Conservation (phyloP, 495 filamentous ascomycete genomes). For the Podospora pseudoanserina region DNA sequence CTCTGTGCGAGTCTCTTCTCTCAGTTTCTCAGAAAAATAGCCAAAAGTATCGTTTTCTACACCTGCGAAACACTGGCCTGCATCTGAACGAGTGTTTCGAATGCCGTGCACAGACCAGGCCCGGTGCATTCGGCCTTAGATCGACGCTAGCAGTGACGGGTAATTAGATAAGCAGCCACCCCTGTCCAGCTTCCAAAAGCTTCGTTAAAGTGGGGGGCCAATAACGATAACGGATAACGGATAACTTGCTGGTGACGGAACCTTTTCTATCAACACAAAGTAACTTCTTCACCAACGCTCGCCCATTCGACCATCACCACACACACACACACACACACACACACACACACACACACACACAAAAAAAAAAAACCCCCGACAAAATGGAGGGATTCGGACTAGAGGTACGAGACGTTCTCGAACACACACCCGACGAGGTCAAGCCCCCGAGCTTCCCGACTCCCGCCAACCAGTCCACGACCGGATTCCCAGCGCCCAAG, state of each 20-base stretch:
- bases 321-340: background rate
- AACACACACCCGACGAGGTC: conserved; percentile 56
- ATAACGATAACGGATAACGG: conserved; percentile 4
- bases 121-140: conserved; percentile 1
- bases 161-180: conserved; percentile 5
- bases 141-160: conserved; percentile 8
- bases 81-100: conserved; percentile 7
- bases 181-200: background rate
- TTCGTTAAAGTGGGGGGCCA: background rate
- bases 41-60: background rate
- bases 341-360: background rate
- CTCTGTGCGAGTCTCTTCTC: background rate
- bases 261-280: background rate
- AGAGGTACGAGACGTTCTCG: conserved; percentile 74
- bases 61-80: background rate
- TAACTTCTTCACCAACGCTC: background rate
- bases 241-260: background rate
- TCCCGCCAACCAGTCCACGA: conserved; percentile 50
- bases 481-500: conserved; percentile 85
- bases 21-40: background rate
- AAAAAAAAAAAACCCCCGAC: background rate
- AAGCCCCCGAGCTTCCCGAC: conserved; percentile 63
- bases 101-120: background rate
- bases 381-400: conserved; percentile 38
- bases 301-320: background rate